Conservation (phyloP, 2,329 filamentous ascomycete species). For the Podosphaera aphanis region DNA sequence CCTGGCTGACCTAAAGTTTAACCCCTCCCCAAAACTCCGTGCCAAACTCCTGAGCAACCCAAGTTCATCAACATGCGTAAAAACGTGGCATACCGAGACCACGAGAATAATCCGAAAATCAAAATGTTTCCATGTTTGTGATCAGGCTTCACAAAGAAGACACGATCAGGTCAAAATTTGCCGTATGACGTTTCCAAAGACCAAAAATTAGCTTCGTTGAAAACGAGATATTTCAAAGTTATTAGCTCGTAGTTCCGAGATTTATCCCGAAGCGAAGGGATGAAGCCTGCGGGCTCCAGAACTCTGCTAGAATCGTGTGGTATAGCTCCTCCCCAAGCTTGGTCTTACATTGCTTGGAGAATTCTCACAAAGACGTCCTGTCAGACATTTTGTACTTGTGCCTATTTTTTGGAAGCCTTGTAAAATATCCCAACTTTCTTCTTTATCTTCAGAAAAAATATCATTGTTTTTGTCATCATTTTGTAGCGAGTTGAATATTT, state of each 20-base stretch:
- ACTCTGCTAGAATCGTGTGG: constrained; percentile 12
- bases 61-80: not conserved
- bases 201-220: not conserved
- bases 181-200: not conserved
- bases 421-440: constrained; percentile 46
- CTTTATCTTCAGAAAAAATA: constrained; percentile 32
- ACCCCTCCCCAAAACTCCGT: not conserved
- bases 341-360: constrained; percentile 10
- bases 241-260: no score
- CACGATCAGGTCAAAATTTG: not conserved
- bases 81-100: not conserved
- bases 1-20: not conserved
- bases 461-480: constrained; percentile 30
- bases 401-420: constrained; percentile 60
- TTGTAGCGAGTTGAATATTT: constrained; percentile 14
- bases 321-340: constrained; percentile 14
- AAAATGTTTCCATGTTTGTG: no score
- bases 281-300: not conserved
- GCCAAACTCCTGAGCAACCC: not conserved
- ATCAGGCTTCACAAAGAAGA: no score
- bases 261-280: no score
- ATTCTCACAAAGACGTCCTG: constrained; percentile 4
- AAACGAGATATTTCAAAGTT: no score
- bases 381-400: constrained; percentile 18
- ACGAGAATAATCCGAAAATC: not conserved